Evolutionary conservation across 2,329 filamentous ascomycete genomes (phyloP).

Genomic region (Diplodia mutila): DNA sequence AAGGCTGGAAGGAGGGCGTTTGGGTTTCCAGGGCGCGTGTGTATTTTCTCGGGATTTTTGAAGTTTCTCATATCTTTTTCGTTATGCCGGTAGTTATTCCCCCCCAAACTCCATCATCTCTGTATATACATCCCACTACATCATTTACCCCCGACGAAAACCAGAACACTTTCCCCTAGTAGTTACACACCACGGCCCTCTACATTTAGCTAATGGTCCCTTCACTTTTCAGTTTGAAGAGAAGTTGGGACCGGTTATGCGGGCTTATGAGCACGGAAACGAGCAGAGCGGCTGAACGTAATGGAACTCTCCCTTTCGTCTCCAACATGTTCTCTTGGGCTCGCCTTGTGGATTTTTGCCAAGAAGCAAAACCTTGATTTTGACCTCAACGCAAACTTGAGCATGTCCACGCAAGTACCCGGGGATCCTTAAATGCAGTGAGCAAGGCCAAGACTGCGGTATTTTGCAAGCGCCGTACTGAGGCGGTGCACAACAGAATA

Average conservation of each 20-base stretch:
- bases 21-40: neutral
- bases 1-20: conserved; percentile 1
- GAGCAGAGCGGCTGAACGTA: neutral
- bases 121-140: neutral
- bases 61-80: neutral
- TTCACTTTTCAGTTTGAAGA: neutral
- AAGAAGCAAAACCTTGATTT: no score
- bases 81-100: neutral
- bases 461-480: neutral
- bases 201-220: neutral
- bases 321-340: neutral
- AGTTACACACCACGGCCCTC: neutral
- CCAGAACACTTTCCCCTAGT: neutral
- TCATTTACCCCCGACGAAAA: neutral
- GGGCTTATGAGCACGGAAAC: neutral
- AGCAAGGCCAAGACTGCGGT: neutral
- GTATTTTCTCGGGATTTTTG: neutral
- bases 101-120: neutral
- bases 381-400: no score
- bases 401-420: neutral
- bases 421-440: neutral
- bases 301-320: neutral
- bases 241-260: neutral
- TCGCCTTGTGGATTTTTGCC: no score
- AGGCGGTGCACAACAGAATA: neutral